phyloP scores from a whole-genome alignment of 495 filamentous ascomycete species.

The Neurospora sp. region DNA sequence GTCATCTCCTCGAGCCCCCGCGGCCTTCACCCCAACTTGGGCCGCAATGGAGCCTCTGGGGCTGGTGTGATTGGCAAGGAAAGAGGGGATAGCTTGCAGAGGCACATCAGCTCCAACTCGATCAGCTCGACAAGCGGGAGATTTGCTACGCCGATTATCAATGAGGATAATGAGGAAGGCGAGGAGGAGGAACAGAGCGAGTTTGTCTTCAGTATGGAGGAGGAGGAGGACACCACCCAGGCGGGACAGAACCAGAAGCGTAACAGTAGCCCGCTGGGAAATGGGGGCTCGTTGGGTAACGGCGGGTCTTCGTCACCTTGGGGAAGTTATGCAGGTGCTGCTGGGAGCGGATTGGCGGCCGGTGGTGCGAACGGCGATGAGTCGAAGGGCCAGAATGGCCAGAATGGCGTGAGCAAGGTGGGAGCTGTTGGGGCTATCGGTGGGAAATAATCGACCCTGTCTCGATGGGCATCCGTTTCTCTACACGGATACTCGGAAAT shows the following conservation, averaged over 20 bases:
- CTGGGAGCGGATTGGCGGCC: not conserved
- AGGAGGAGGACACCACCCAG: conserved; percentile 45
- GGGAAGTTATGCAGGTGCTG: not conserved
- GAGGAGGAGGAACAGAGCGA: conserved; percentile 59
- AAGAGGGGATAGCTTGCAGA: conserved; percentile 29
- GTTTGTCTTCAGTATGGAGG: conserved; percentile 76
- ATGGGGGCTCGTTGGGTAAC: conserved; percentile 21
- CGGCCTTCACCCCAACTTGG: conserved; percentile 25
- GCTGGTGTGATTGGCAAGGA: conserved; percentile 25
- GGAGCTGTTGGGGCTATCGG: not conserved
- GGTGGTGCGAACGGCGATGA: not conserved
- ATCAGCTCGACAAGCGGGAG: conserved; percentile 37
- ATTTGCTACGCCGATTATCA: conserved; percentile 52
- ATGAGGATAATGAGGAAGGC: not conserved
- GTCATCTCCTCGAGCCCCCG: conserved; percentile 25
- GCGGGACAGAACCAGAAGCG: conserved; percentile 25
- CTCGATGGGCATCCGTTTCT: not conserved
- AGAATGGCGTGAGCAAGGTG: not conserved
- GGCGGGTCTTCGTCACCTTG: conserved; percentile 20
- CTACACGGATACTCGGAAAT: not conserved
- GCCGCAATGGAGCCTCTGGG: conserved; percentile 10
- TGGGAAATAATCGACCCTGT: not conserved
- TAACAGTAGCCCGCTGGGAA: conserved; percentile 29
- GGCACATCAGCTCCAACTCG: conserved; percentile 43
- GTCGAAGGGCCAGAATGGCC: not conserved